These are phyloP conservation scores for Neotropicomus parvogracilis DNA, from an alignment of 1,284 basidiomycete species.

Conservation along the genomic window DNA sequence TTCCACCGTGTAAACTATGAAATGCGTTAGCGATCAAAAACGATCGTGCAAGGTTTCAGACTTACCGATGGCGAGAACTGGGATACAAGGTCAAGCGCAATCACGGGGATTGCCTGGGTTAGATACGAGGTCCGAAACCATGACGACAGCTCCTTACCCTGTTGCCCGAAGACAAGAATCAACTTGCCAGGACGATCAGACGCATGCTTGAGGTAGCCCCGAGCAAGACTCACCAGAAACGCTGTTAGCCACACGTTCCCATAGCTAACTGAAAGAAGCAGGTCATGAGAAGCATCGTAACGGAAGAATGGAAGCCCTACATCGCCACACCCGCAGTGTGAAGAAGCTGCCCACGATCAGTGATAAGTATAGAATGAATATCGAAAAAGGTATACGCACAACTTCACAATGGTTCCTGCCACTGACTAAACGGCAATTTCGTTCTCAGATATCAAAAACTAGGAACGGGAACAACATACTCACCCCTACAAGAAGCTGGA, in stretches of 20 bases:
- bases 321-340: constrained; percentile 65
- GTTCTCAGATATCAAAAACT: constrained; percentile 6
- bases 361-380: background rate
- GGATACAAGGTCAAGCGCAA: background rate
- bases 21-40: background rate
- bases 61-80: constrained; percentile 24
- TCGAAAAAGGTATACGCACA: constrained; percentile 38
- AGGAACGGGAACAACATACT: constrained; percentile 26
- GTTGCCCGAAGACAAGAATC: constrained; percentile 44
- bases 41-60: background rate
- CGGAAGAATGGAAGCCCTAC: constrained; percentile 37
- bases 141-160: constrained; percentile 36
- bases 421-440: constrained; percentile 40
- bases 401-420: constrained; percentile 59
- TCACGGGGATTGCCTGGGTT: background rate
- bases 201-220: background rate
- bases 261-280: constrained; percentile 49
- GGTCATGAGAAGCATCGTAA: constrained; percentile 1
- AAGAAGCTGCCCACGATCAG: constrained; percentile 47
- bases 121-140: constrained; percentile 1
- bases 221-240: constrained; percentile 45
- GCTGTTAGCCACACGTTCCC: constrained; percentile 52
- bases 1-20: constrained; percentile 44
- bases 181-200: constrained; percentile 34
- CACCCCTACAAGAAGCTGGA: constrained; percentile 57